Conservation (phyloP, 768 basidiomycete species). For the Psilocybe cyanescens region DNA sequence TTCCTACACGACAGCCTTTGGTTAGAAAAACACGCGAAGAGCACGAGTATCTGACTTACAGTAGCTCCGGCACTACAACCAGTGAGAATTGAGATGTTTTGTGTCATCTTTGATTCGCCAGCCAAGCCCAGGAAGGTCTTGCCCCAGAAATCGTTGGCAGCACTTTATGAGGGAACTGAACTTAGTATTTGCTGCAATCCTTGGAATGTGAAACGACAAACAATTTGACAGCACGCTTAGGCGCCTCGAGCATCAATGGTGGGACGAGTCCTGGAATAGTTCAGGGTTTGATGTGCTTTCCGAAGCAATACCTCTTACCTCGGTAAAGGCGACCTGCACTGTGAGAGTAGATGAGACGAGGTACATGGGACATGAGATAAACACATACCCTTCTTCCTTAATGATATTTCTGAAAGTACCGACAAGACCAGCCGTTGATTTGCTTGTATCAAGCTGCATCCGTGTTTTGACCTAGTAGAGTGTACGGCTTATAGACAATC, state of each 20-base stretch:
- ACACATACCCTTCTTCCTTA: constrained; percentile 83
- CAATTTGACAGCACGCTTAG: constrained; percentile 98
- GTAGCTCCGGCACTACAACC: constrained; percentile 96
- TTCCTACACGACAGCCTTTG: constrained; percentile 49
- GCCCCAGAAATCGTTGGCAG: constrained; percentile 96
- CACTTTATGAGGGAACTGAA: constrained; percentile 30
- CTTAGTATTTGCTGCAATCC: neutral
- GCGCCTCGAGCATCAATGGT: constrained; percentile 93
- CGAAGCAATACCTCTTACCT: constrained; percentile 48
- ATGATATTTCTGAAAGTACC: constrained; percentile 85
- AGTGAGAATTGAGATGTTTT: constrained; percentile 83
- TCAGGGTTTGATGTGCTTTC: constrained; percentile 1
- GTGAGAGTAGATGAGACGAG: neutral
- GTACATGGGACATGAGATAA: neutral
- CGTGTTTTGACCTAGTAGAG: constrained; percentile 90
- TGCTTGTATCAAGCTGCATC: constrained; percentile 94
- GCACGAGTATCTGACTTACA: constrained; percentile 29
- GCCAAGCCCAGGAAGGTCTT: constrained; percentile 65
- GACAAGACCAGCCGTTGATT: constrained; percentile 73
- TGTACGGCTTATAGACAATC: neutral
- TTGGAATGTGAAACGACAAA: constrained; percentile 34
- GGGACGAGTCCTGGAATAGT: constrained; percentile 80
- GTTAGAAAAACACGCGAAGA: neutral
- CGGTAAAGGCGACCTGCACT: constrained; percentile 87
- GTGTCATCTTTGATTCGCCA: constrained; percentile 87